A percentile compares a stretch with the other conserved stretches of the same genome.
Evolutionary conservation across 305 asterid genomes (phyloP).

Genomic region (Fraxinus sp.): DNA sequence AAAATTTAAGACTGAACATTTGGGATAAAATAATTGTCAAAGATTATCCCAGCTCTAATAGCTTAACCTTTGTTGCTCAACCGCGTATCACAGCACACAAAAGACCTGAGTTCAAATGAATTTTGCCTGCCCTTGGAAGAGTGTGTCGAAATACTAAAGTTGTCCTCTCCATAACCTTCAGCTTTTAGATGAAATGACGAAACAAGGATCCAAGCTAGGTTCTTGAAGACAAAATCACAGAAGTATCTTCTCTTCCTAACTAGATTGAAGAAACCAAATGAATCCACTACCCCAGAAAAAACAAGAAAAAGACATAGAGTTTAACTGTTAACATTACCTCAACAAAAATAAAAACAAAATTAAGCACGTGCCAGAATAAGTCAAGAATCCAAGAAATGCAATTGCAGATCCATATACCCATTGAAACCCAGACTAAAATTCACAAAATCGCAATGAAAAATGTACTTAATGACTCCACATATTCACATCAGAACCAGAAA

Average conservation of each 20-base stretch:
- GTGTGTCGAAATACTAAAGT: not conserved
- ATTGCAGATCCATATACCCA: constrained; percentile 4
- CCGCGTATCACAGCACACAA: not conserved
- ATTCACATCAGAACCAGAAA: not conserved
- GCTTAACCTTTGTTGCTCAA: not conserved
- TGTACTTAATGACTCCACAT: constrained; percentile 3
- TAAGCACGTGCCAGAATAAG: not conserved
- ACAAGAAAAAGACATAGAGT: not conserved
- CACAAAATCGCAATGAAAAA: constrained; percentile 12
- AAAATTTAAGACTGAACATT: not conserved
- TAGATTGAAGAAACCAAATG: not conserved
- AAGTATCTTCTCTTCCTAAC: not conserved
- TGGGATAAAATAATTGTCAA: not conserved
- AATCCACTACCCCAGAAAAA: not conserved
- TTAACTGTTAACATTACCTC: not conserved
- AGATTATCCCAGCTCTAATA: not conserved
- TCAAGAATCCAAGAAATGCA: constrained; percentile 9
- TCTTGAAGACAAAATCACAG: not conserved
- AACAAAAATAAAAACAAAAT: not conserved
- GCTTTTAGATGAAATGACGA: not conserved
- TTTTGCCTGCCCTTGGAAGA: not conserved
- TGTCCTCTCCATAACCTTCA: not conserved
- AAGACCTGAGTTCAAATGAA: not conserved
- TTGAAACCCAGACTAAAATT: not conserved
- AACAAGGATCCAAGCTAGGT: not conserved